Evolutionary conservation across 2,329 filamentous ascomycete species (phyloP), one percentile per base, ranked within the genome.

Genomic region (Pestalotiopsis fici): DNA sequence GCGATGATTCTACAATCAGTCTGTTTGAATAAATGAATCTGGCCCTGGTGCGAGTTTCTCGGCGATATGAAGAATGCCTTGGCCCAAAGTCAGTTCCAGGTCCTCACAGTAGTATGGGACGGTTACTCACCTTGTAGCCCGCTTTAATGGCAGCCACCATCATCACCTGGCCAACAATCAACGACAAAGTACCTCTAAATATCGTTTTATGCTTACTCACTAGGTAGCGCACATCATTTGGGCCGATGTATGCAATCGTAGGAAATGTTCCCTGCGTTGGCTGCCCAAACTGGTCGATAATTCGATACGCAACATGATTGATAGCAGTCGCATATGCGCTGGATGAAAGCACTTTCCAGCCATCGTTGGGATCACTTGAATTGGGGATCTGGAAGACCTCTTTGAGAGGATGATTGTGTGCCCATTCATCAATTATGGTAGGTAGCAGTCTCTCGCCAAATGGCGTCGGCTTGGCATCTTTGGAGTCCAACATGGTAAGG

Each of bases 221-320:
- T 6, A 73, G 35, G 54, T 78, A 78, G 4, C 76, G 74, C 9
- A 68, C 71, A 65, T 78, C 76, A 21, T 77, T 77, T 13, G 81
- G 80, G 0, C 83, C 83, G 63, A 85, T 79, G 71, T 84, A 86
- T 2, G 82, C 80, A 39, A 85, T 75, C 0, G 81, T 83, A 1
- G 79, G 80, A 61, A 78, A 78, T 6, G 67, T 68, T 13, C 57
- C 57, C 3, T 64, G 54, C 2, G 69, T 61, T 2, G 77, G 71
- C 6, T 31, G 61, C 37, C 79, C 78, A 12, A 74, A 74, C 4
- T 66, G 71, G 4, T 72, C 68, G 18, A 77, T 65, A 55, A 83
- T 74, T 67, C 70, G 73, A 43, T 76, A 77, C 11, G 80, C 80
- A 18, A 78, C 72, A 21, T 75, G 75, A 72, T 83, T 80, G 68